Percentiles rank a stretch among this genome's conserved stretches.
Conservation (phyloP, 306 rosid genomes). For the Crotalaria pallida region DNA sequence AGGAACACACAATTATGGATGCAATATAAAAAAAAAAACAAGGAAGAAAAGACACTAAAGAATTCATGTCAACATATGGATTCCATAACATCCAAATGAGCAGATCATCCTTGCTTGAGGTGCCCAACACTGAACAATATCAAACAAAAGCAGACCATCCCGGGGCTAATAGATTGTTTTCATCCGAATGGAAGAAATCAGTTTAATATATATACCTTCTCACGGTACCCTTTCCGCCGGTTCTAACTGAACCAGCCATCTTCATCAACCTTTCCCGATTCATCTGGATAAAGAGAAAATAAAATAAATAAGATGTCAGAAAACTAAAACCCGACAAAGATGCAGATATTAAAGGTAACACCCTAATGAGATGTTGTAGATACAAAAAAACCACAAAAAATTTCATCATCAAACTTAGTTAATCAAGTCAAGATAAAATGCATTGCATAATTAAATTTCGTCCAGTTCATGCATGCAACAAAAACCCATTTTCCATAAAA, state of each 20-base stretch:
- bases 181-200: neutral
- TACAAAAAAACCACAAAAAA: neutral
- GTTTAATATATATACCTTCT: constrained; percentile 50
- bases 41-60: neutral
- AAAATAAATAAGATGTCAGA: neutral
- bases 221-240: constrained; percentile 94
- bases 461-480: too few species aligned
- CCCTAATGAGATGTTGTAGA: neutral
- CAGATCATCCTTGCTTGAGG: too few species aligned
- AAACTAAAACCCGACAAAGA: neutral
- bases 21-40: neutral
- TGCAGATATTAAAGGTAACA: neutral
- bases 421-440: too few species aligned
- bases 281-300: constrained; percentile 44
- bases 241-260: constrained; percentile 97
- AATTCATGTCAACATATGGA: neutral
- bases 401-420: too few species aligned
- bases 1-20: neutral
- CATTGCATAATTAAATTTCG: too few species aligned
- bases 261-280: constrained; percentile 69
- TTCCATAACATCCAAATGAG: neutral
- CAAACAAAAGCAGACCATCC: too few species aligned
- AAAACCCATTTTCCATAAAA: too few species aligned
- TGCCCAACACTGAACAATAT: too few species aligned
- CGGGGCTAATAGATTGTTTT: too few species aligned